These are phyloP conservation scores for Grosmannia penicillata DNA, from an alignment of 2,329 filamentous ascomycete species.

Conservation along the genomic window DNA sequence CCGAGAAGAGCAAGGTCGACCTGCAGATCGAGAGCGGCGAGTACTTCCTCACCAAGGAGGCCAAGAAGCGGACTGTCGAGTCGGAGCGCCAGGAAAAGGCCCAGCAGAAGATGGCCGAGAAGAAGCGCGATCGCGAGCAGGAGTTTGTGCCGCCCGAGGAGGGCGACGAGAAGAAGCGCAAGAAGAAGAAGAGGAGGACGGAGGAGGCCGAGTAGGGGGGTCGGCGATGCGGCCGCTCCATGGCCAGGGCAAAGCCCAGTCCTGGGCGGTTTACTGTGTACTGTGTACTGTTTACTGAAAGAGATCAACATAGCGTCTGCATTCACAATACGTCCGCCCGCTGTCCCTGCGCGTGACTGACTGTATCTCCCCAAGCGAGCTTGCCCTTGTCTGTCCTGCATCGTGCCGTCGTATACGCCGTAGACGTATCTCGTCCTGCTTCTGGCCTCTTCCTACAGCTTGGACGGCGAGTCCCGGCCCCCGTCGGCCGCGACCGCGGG, in stretches of 20 bases:
- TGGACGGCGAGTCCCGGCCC: slow-evolving; percentile 16
- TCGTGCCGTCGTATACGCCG: no score
- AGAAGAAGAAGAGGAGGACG: slow-evolving; percentile 29
- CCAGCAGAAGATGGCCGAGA: slow-evolving; percentile 75
- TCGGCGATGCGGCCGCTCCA: neutral
- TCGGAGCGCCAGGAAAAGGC: slow-evolving; percentile 75
- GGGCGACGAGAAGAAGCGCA: slow-evolving; percentile 46
- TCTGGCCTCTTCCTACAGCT: slow-evolving; percentile 18
- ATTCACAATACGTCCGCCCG: no score
- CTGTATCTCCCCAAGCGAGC: no score
- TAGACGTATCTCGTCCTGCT: neutral
- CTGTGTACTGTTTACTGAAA: no score
- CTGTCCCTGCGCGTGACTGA: no score
- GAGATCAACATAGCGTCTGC: no score
- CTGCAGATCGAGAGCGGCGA: slow-evolving; percentile 95
- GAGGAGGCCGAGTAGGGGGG: neutral
- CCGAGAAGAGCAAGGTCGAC: slow-evolving; percentile 98
- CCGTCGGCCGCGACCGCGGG: no score
- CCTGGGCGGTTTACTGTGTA: no score
- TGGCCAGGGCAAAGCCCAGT: no score
- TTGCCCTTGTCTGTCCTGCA: no score
- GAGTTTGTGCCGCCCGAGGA: slow-evolving; percentile 84
- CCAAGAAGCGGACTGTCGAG: slow-evolving; percentile 69
- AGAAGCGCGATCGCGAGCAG: slow-evolving; percentile 67
- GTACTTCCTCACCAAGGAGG: slow-evolving; percentile 88